Percentiles rank a stretch among this genome's conserved stretches.
Conservation (phyloP, 1,284 basidiomycete species). For the Cystobasidium slooffiae region DNA sequence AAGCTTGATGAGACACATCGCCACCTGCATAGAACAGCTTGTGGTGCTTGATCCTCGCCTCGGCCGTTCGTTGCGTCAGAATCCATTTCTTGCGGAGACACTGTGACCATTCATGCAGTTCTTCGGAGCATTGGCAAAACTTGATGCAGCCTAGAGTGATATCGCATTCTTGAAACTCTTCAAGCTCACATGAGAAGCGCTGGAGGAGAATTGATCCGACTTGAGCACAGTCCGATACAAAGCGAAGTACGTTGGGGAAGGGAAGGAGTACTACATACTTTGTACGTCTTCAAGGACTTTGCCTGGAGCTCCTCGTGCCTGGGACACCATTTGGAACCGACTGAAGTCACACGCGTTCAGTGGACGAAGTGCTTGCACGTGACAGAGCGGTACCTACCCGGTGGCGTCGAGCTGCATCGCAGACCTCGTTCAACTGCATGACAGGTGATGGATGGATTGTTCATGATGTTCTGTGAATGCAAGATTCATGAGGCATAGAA, state of each 20-base stretch:
- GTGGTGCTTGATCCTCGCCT: conserved; percentile 49
- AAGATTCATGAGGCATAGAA: not conserved
- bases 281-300: conserved; percentile 51
- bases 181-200: conserved; percentile 42
- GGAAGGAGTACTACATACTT: conserved; percentile 21
- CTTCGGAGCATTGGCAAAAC: not conserved
- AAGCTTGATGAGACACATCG: conserved; percentile 48
- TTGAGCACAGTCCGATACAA: not conserved
- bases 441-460: not conserved
- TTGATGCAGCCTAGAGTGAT: conserved; percentile 21
- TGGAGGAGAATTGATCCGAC: not conserved
- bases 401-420: conserved; percentile 13
- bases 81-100: conserved; percentile 46
- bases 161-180: conserved; percentile 15
- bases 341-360: conserved; percentile 2
- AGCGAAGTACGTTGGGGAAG: conserved; percentile 23
- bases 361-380: not conserved
- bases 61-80: conserved; percentile 45
- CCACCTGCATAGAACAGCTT: conserved; percentile 50
- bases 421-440: conserved; percentile 21
- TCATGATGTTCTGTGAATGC: not conserved
- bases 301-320: conserved; percentile 51
- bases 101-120: conserved; percentile 45
- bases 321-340: conserved; percentile 48
- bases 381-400: conserved; percentile 1